Percentiles rank a stretch among this genome's conserved stretches.
Evolutionary conservation across 371 early-diverging fungal genomes (phyloP).

Genomic region (Apophysomyces trapeziformis): DNA sequence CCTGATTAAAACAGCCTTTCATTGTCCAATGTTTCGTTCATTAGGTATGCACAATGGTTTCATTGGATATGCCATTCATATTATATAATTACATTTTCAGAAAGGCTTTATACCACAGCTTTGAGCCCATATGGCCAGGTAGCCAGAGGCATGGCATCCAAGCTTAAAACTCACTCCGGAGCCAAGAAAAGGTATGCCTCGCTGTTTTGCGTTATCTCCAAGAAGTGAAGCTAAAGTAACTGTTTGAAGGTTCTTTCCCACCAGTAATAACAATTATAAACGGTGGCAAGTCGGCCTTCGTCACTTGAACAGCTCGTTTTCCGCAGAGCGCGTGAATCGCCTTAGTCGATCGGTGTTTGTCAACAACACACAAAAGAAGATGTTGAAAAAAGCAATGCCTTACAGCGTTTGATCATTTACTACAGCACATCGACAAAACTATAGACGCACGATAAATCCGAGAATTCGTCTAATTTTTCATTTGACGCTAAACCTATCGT

Average conservation of each 20-base stretch:
- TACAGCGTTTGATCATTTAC: constrained; percentile 31
- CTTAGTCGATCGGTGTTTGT: constrained; percentile 38
- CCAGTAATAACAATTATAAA: constrained; percentile 50
- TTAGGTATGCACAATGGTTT: constrained; percentile 7
- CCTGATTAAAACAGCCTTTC: not conserved
- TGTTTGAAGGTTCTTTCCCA: constrained; percentile 43
- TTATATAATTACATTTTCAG: not conserved
- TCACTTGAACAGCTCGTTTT: constrained; percentile 51
- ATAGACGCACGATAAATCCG: not conserved
- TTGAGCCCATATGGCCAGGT: constrained; percentile 39
- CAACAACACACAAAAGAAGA: constrained; percentile 49
- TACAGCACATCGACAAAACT: not conserved
- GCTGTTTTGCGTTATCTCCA: not conserved
- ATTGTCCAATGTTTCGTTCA: constrained; percentile 10
- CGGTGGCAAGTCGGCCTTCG: constrained; percentile 57
- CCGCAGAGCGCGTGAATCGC: constrained; percentile 50
- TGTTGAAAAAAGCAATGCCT: constrained; percentile 52
- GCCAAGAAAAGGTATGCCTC: constrained; percentile 49
- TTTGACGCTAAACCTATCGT: not conserved
- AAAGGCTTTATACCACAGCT: not conserved
- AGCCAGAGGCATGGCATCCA: constrained; percentile 44
- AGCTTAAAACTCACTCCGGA: constrained; percentile 56
- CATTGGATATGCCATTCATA: not conserved
- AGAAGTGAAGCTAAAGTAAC: not conserved
- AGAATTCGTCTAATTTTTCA: not conserved